phyloP scores from a whole-genome alignment of 495 filamentous ascomycete genomes.

The Aspergillus egyptiacus region DNA sequence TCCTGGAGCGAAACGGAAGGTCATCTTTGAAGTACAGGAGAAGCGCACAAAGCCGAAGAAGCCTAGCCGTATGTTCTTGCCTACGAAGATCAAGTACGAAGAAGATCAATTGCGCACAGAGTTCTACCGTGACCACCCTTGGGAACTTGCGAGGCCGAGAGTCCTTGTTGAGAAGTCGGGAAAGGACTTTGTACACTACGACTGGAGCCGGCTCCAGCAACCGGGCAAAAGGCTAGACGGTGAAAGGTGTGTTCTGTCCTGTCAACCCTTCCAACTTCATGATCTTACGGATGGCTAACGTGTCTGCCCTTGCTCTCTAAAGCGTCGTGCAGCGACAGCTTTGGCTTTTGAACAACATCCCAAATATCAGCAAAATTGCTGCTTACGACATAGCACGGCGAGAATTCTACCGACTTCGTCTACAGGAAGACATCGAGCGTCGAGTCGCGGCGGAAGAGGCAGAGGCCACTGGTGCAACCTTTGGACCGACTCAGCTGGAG shows the following conservation, averaged over 20 bases:
- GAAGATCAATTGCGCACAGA: slow-evolving; percentile 75
- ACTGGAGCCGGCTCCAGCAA: slow-evolving; percentile 81
- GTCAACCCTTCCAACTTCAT: not conserved
- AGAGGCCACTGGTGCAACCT: slow-evolving; percentile 73
- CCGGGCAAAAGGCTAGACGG: slow-evolving; percentile 75
- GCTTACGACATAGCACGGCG: slow-evolving; percentile 87
- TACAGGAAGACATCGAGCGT: slow-evolving; percentile 75
- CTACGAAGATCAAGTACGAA: slow-evolving; percentile 69
- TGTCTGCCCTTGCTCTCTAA: not conserved
- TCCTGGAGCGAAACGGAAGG: slow-evolving; percentile 28
- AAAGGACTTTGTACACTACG: slow-evolving; percentile 63
- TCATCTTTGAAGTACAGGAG: slow-evolving; percentile 36
- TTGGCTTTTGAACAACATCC: slow-evolving; percentile 66
- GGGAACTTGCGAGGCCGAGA: slow-evolving; percentile 88
- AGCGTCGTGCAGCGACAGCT: slow-evolving; percentile 93
- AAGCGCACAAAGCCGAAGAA: slow-evolving; percentile 48
- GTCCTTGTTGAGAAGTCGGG: slow-evolving; percentile 82
- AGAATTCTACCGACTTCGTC: slow-evolving; percentile 83
- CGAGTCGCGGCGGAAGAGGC: slow-evolving; percentile 88
- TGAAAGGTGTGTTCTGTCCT: slow-evolving; percentile 58
- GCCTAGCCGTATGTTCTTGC: slow-evolving; percentile 71
- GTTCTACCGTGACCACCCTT: slow-evolving; percentile 92
- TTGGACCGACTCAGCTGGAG: slow-evolving; percentile 66
- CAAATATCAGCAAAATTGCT: slow-evolving; percentile 49
- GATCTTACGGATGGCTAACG: slow-evolving; percentile 15